Evolutionary conservation across 2,329 filamentous ascomycete genomes (phyloP).

Genomic region (Colletotrichum horii): DNA sequence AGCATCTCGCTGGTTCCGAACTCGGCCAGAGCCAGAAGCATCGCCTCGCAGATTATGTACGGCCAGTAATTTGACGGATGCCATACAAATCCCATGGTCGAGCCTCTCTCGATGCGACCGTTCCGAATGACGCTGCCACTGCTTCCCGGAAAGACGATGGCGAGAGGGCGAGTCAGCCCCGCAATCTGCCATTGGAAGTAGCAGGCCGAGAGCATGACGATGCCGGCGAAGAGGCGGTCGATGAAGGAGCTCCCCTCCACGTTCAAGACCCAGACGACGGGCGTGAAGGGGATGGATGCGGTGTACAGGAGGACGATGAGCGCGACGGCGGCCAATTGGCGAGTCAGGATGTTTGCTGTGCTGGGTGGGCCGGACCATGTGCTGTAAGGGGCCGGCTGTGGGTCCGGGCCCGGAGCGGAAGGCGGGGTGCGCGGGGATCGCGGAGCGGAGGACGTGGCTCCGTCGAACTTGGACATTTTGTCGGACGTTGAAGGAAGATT

Average conservation of each 20-base stretch:
- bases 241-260: constrained; percentile 43
- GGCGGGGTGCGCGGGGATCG: neutral
- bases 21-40: constrained; percentile 25
- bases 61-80: constrained; percentile 25
- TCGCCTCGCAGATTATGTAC: constrained; percentile 22
- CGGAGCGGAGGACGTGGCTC: neutral
- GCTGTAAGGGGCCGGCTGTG: neutral
- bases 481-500: neutral
- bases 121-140: constrained; percentile 13
- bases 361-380: neutral
- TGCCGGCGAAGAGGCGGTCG: constrained; percentile 48
- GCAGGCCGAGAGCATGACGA: constrained; percentile 39
- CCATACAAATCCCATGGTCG: constrained; percentile 19
- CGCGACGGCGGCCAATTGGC: constrained; percentile 17
- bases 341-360: neutral
- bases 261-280: constrained; percentile 20
- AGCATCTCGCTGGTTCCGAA: constrained; percentile 24
- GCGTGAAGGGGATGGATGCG: constrained; percentile 25
- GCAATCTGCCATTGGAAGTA: constrained; percentile 28
- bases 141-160: constrained; percentile 11
- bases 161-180: constrained; percentile 13
- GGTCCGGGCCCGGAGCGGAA: neutral
- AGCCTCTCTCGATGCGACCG: constrained; percentile 15
- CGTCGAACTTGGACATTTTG: neutral
- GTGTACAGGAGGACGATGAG: constrained; percentile 25